phyloP scores from a whole-genome alignment of 2,329 filamentous ascomycete species.

The Tolypocladium sp. region DNA sequence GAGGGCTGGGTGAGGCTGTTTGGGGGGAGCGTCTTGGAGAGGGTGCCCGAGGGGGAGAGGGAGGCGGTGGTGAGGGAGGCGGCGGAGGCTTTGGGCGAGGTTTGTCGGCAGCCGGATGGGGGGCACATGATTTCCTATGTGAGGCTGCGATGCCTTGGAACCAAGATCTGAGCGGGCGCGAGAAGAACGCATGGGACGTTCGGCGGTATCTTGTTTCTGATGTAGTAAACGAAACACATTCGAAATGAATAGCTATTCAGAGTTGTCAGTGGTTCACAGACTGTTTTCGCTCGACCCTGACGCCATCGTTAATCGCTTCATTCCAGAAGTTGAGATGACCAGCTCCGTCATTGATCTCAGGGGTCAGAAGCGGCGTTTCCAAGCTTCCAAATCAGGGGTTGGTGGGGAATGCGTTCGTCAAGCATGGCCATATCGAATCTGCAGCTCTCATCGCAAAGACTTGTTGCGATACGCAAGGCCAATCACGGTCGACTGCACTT shows the following conservation, averaged over 20 bases:
- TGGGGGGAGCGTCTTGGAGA: conserved; percentile 17
- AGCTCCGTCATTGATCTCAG: not conserved
- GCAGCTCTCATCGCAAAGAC: too few species aligned
- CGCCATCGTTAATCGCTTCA: not conserved
- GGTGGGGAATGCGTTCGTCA: too few species aligned
- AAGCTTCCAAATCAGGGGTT: too few species aligned
- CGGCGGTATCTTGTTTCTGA: too few species aligned
- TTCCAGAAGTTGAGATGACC: not conserved
- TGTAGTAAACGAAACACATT: too few species aligned
- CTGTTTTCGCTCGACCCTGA: too few species aligned
- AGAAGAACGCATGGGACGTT: not conserved
- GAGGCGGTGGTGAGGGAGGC: not conserved
- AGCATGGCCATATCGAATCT: too few species aligned
- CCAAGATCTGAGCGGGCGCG: not conserved
- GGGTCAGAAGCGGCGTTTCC: too few species aligned
- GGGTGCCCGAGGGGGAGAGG: not conserved
- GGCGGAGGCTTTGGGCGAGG: not conserved
- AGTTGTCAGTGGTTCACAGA: too few species aligned
- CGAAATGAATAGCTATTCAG: too few species aligned
- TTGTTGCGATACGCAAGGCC: too few species aligned
- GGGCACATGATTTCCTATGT: not conserved
- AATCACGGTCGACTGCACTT: too few species aligned
- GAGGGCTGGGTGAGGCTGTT: conserved; percentile 59
- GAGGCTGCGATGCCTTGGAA: not conserved
- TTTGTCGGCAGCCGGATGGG: not conserved